Conservation (phyloP, 345 rosid species). For the Odontarrhena argentea region DNA sequence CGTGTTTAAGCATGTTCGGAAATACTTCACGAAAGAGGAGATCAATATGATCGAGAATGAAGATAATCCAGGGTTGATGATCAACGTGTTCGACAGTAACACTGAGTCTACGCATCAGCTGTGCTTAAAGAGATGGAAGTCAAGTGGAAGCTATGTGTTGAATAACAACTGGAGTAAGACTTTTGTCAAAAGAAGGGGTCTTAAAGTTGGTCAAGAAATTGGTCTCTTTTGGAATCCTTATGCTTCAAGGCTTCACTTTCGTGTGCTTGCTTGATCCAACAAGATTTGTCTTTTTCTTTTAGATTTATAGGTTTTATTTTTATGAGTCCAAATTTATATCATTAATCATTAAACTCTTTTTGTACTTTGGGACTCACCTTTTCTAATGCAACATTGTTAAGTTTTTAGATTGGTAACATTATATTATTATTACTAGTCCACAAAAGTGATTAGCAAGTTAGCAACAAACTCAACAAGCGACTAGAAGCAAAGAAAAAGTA, state of each 20-base stretch:
- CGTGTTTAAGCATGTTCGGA: background rate
- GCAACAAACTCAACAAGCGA: too few relatives aligned
- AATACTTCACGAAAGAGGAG: background rate
- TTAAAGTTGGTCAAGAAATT: background rate
- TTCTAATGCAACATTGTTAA: too few relatives aligned
- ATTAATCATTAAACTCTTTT: background rate
- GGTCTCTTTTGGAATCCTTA: background rate
- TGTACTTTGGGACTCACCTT: background rate
- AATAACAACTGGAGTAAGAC: background rate
- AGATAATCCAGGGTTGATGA: background rate
- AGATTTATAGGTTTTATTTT: too few relatives aligned
- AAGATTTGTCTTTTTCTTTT: too few relatives aligned
- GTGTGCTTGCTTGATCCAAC: background rate
- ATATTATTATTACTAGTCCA: too few relatives aligned
- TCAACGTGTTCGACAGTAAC: background rate
- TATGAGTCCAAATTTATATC: background rate
- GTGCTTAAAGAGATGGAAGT: conserved; percentile 9
- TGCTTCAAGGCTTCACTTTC: background rate
- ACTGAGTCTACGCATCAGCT: background rate
- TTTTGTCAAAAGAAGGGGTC: background rate
- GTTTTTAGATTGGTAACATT: too few relatives aligned
- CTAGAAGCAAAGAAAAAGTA: too few relatives aligned
- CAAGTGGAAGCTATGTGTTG: conserved; percentile 4
- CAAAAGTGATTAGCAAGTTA: too few relatives aligned
- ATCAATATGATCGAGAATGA: background rate